A percentile compares a stretch with the other conserved stretches of the same genome.
Conservation (phyloP, 352 stramenopile genomes). For the Vaucheria bursata region DNA sequence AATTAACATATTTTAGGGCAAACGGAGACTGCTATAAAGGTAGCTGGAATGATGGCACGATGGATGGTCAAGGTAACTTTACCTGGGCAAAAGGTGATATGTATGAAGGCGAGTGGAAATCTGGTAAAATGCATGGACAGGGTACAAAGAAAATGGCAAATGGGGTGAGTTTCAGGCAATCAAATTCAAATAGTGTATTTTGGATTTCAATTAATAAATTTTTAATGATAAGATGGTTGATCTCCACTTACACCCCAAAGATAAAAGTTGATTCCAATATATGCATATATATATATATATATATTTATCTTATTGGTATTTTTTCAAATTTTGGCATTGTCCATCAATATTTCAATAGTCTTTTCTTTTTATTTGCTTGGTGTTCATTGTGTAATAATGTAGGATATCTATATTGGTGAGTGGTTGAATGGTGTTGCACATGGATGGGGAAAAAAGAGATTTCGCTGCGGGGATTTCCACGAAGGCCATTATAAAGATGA, state of each 20-base stretch:
- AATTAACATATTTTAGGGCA: too few relatives aligned
- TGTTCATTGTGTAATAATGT: too few relatives aligned
- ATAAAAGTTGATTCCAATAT: too few relatives aligned
- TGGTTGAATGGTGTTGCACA: slow-evolving; percentile 34
- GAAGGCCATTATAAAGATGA: slow-evolving; percentile 68
- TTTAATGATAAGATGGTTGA: too few relatives aligned
- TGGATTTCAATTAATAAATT: too few relatives aligned
- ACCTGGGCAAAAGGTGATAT: slow-evolving; percentile 41
- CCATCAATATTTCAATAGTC: too few relatives aligned
- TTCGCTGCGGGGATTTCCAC: slow-evolving; percentile 57
- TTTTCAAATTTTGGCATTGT: too few relatives aligned
- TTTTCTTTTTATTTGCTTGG: too few relatives aligned
- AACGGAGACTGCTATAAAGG: slow-evolving; percentile 75
- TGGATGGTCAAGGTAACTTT: slow-evolving; percentile 37
- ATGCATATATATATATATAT: too few relatives aligned
- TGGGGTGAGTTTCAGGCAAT: slow-evolving; percentile 46
- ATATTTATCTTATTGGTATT: too few relatives aligned
- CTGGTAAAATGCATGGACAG: slow-evolving; percentile 65
- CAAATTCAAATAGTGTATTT: too few relatives aligned
- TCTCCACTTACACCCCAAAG: too few relatives aligned
- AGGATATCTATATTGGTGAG: slow-evolving; percentile 7
- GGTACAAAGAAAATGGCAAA: slow-evolving; percentile 64
- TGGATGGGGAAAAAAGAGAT: slow-evolving; percentile 29
- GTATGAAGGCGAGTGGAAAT: slow-evolving; percentile 67
- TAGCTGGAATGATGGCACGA: slow-evolving; percentile 50